Percentiles rank a stretch among this genome's conserved stretches.
Conservation (phyloP, 345 rosid species). For the Melaleuca quinquenervia region DNA sequence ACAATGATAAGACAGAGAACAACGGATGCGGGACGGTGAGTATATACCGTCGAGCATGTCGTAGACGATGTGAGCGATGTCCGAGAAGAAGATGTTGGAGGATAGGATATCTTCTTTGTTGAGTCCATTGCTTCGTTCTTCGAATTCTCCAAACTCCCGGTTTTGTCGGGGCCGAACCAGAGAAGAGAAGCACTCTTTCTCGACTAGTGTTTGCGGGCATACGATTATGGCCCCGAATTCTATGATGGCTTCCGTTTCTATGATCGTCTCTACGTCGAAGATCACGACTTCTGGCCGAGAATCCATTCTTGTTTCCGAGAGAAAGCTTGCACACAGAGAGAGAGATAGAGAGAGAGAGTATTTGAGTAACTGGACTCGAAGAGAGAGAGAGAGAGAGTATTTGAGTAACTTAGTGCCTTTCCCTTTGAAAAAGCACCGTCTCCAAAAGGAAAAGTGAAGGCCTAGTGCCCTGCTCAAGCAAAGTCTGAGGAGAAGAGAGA, state of each 20-base stretch:
- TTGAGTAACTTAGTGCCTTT: not conserved
- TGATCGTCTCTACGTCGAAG: not conserved
- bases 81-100: not conserved
- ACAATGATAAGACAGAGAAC: not conserved
- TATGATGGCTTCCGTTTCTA: not conserved
- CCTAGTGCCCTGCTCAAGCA: not conserved
- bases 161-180: not conserved
- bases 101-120: not conserved
- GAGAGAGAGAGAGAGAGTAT: not conserved
- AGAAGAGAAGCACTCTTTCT: not conserved
- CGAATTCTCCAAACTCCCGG: not conserved
- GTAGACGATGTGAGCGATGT: not conserved
- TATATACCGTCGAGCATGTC: not conserved
- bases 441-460: not conserved
- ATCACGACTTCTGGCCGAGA: not conserved
- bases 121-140: not conserved
- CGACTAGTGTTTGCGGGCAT: not conserved
- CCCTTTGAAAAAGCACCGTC: not conserved
- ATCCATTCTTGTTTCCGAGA: not conserved
- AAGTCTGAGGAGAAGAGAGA: not conserved
- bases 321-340: not conserved
- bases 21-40: not conserved
- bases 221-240: not conserved
- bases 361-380: not conserved
- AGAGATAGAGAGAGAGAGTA: not conserved